Base-by-base conservation (phyloP, 2,329 filamentous ascomycete genomes). In the Botrytis porri region DNA sequence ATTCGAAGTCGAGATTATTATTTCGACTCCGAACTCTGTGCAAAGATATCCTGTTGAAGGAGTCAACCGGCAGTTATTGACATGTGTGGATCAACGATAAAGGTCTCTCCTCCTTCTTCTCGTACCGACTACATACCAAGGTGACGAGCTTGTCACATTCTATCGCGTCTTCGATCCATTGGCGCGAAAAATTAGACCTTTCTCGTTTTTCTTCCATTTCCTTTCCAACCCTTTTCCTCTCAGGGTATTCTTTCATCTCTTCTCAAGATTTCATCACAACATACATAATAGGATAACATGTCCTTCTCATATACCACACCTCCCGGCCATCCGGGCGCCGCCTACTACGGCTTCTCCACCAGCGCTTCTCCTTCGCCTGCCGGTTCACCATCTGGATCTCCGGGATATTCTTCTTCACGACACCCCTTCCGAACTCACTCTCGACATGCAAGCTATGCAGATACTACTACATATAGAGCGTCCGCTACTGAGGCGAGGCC, bases 51-150 rank as follows among this genome's bases (percentile, higher is more conserved):
- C 75, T 78, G 70, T 48, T 62, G 76, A 62, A 75, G 79, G 78
- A 80, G 71, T 74, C 75, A 70, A 22, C 62, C n/a, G 67, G 64
- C 74, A 77, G 76, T 78, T 78, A 78, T 80, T 79, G 80, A 81
- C 77, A 81, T 81, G 80, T 81, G 78, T 79, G 78, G 79, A 78
- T 80, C 78, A 80, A 79, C 77, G 77, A 80, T 79, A 78, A 75
- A 76, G 79, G 77, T 79, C 78, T 78, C 76, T 78, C 77, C 78
- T 78, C 78, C 78, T 77, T 80, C 79, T 77, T 80, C 79, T 79
- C 78, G 78, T 79, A 79, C 79, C 79, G 79, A 81, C 77, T 80
- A 80, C 79, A 81, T 80, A 80, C 80, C 80, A 79, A 77, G 80
- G 78, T 81, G 80, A 81, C 80, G 76, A 77, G 74, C 79, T 80